Base-by-base conservation (phyloP, 1,284 basidiomycete genomes). In the Pseudozyma flocculosa region DNA sequence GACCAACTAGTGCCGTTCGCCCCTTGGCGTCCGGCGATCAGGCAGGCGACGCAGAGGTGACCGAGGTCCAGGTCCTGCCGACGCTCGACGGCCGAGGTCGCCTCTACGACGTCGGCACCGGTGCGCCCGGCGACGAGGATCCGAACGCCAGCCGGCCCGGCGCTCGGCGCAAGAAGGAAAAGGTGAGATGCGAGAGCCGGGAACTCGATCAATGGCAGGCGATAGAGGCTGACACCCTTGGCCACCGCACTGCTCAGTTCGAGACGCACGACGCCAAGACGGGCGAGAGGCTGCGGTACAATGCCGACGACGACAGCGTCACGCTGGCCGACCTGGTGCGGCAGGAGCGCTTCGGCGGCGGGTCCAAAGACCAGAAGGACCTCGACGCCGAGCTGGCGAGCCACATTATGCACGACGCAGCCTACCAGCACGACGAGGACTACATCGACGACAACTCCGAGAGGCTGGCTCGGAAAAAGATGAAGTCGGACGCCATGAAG, bases 391-490 rank as follows among this genome's bases (percentile, higher is more conserved):
- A 94, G 77, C 86, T 96, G 68, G 94, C 94, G 0, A 81, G 83
- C 41, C 88, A 89, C 15, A 92, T 98, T 56, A 86, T 89, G 80
- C 83, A 85, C 3, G 94, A 98, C 78, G 86, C 85, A 3, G 87
- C 87, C 61, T 98, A 91, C 78, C 81, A 90, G 34, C 32, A 39
- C 13, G 50, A 68, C 15, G 80, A 92, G 21, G 94, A 97, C 10
- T 96, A 97, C 71, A 88, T 96, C 65, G 95, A 99, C 67, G 93
- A 97, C 61, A 94, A 96, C 76, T 92, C 91, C 0, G 92, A 95
- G 70, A 87, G 86, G 63, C 83, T 98, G 0, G 92, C 90, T 29
- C 83, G 91, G 57, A 87, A 90, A 78, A 94, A 93, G 80, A 92
- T 95, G 89, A 89, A 92, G 55, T 87, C 87, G 13, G 95, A 97